These are phyloP conservation scores for Myrmaecium sp. DNA, from an alignment of 2,329 filamentous ascomycete genomes.

Conservation along the genomic window DNA sequence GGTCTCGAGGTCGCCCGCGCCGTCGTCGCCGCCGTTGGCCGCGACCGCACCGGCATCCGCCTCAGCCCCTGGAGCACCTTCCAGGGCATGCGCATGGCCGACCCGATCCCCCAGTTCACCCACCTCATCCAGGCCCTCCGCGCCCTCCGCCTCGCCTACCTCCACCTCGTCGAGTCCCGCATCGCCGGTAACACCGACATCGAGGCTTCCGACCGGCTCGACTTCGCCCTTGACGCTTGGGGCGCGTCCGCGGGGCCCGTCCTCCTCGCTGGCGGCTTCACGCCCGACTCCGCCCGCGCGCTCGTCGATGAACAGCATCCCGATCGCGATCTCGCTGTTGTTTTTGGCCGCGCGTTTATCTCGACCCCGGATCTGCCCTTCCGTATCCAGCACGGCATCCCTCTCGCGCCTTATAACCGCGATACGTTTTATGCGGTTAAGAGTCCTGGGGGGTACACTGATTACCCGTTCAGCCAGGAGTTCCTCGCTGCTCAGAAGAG, in stretches of 20 bases:
- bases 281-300: conserved; percentile 19
- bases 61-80: conserved; percentile 44
- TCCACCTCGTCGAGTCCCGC: conserved; percentile 45
- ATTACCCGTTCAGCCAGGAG: conserved; percentile 24
- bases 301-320: conserved; percentile 24
- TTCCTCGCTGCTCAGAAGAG: too few relatives aligned
- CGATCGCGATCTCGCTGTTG: conserved; percentile 26
- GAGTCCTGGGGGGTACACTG: conserved; percentile 22
- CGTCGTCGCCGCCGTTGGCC: conserved; percentile 32
- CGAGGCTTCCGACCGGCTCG: conserved; percentile 9
- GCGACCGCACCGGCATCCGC: conserved; percentile 37
- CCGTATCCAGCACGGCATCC: conserved; percentile 25
- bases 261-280: conserved; percentile 26
- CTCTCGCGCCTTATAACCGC: conserved; percentile 28
- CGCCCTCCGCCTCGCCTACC: conserved; percentile 38
- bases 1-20: conserved; percentile 36
- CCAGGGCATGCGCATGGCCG: conserved; percentile 45
- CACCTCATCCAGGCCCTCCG: conserved; percentile 37
- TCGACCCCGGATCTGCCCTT: conserved; percentile 32
- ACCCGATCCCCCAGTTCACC: conserved; percentile 46
- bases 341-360: conserved; percentile 33
- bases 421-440: conserved; percentile 26
- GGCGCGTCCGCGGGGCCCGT: conserved; percentile 11
- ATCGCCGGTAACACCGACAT: conserved; percentile 22
- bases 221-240: conserved; percentile 12